Evolutionary conservation across 768 basidiomycete species (phyloP), one percentile per base, ranked within the genome.

Genomic region (Rhodotorula taiwanensis): DNA sequence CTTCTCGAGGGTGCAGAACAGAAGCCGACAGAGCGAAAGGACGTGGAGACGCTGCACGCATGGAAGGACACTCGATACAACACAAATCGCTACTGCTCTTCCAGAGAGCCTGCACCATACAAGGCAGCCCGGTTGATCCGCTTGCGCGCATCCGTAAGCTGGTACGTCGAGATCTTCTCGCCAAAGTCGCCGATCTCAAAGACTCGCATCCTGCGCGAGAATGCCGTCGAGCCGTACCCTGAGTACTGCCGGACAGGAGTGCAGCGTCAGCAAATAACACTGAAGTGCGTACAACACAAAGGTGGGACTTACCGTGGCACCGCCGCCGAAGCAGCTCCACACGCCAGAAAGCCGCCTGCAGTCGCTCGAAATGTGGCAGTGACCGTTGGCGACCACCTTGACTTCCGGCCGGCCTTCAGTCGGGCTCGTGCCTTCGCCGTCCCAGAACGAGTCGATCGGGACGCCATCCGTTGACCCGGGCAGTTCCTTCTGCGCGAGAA

Each of bases 251-350:
- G 23, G 23, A 23, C 21, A 60, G n/a, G 8, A 4, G 49, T n/a
- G n/a, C n/a, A n/a, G n/a, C n/a, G n/a, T n/a, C n/a, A n/a, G n/a
- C n/a, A 41, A 41, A 41, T 11, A n/a, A n/a, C n/a, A n/a, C n/a
- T n/a, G 16, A 70, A 73, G 27, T 10, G 48, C n/a, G n/a, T n/a
- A n/a, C n/a, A n/a, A n/a, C n/a, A n/a, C n/a, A 71, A 56, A 58
- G 18, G 16, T 23, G 43, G 39, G 31, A 25, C 48, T n/a, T 30
- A 45, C 39, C 25, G 31, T 27, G 23, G 48, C 36, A 74, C 88
- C 88, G 44, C 89, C 89, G 13, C 86, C 86, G 73, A 93, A 93
- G 76, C 92, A 95, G 66, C 85, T 77, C 93, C 94, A 97, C 20
- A 97, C 81, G 15, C 89, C 89, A 60, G 84, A 81, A 23, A 90